A percentile compares a stretch with the other conserved stretches of the same genome.
Conservation (phyloP, 2,329 filamentous ascomycete species). For the Ophiostoma sp. region DNA sequence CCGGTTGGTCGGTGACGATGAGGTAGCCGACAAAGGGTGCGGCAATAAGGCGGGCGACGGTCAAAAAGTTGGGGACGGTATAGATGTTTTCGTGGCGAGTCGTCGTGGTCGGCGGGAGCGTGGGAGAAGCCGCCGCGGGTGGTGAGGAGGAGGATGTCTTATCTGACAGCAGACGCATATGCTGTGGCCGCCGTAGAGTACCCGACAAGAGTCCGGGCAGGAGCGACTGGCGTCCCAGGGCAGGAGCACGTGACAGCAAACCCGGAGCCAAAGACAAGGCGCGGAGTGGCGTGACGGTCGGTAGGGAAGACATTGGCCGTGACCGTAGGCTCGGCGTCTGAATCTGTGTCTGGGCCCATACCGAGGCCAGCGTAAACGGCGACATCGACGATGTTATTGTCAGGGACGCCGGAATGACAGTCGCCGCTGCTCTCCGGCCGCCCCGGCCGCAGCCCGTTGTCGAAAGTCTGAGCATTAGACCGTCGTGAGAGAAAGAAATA, state of each 20-base stretch:
- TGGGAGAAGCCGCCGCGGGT: neutral
- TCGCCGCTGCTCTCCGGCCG: neutral
- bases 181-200: neutral
- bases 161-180: slow-evolving; percentile 5
- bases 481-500: neutral
- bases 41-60: slow-evolving; percentile 77
- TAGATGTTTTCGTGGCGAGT: slow-evolving; percentile 82
- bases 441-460: slow-evolving; percentile 23
- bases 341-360: neutral
- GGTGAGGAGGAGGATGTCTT: neutral
- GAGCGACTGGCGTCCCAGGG: neutral
- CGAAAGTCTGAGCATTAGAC: slow-evolving; percentile 26
- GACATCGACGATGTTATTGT: neutral
- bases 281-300: neutral
- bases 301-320: neutral
- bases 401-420: neutral
- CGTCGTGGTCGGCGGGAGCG: neutral
- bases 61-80: slow-evolving; percentile 92
- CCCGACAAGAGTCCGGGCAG: neutral
- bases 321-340: neutral
- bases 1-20: slow-evolving; percentile 78
- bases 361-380: neutral
- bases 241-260: neutral
- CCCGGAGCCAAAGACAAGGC: neutral
- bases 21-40: slow-evolving; percentile 87